A percentile compares a stretch with the other conserved stretches of the same genome.
These are phyloP conservation scores for Entomortierella lignicola DNA, from an alignment of 192 early-diverging fungal species.

Conservation along the genomic window DNA sequence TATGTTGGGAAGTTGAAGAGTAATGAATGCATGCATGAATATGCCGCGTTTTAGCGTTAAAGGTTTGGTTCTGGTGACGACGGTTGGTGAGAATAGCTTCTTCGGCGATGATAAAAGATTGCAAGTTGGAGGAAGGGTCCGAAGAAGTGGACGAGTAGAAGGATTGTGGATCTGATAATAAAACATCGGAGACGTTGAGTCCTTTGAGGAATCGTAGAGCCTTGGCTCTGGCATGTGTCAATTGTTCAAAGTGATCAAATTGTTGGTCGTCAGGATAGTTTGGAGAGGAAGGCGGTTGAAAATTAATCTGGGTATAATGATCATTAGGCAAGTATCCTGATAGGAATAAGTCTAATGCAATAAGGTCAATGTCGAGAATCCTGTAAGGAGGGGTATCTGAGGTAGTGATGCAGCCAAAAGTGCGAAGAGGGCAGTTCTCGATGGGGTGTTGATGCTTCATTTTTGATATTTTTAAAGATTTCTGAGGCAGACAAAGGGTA, in stretches of 20 bases:
- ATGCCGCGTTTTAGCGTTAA: slow-evolving; percentile 2
- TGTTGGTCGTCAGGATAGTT: neutral
- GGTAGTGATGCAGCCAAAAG: slow-evolving; percentile 41
- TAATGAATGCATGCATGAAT: slow-evolving; percentile 17
- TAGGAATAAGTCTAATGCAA: slow-evolving; percentile 40
- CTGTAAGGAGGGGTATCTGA: slow-evolving; percentile 21
- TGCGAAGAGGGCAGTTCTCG: slow-evolving; percentile 31
- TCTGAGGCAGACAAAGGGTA: too few relatives aligned
- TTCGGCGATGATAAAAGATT: slow-evolving; percentile 17
- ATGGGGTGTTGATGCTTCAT: slow-evolving; percentile 20
- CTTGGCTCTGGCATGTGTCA: neutral
- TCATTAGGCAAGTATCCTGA: neutral
- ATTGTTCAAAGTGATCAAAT: neutral
- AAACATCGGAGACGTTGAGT: slow-evolving; percentile 7
- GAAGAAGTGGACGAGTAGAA: too few relatives aligned
- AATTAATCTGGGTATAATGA: neutral
- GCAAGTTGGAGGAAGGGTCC: neutral
- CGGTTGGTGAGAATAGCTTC: slow-evolving; percentile 8
- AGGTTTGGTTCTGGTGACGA: neutral
- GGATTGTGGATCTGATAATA: slow-evolving; percentile 19
- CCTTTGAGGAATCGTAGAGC: slow-evolving; percentile 18
- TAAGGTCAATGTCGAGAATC: slow-evolving; percentile 24
- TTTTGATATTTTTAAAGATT: too few relatives aligned
- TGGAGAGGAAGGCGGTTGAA: neutral
- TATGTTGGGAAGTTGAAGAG: neutral